These are phyloP conservation scores for Tephrocybe rancida DNA, from an alignment of 768 basidiomycete genomes.

Conservation along the genomic window DNA sequence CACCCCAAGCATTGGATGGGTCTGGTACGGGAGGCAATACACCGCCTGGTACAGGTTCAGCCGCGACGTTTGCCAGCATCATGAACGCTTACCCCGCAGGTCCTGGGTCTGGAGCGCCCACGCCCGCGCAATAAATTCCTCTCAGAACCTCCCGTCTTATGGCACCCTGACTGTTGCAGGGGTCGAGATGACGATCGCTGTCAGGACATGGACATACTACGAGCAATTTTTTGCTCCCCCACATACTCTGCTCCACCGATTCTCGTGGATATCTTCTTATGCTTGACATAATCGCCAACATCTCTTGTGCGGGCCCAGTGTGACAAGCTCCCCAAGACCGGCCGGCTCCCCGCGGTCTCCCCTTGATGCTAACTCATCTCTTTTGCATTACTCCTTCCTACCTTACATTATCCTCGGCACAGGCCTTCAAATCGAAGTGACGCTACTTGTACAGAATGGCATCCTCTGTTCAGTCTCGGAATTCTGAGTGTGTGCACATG, in stretches of 20 bases:
- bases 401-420: neutral
- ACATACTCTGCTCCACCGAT: too few species aligned
- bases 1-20: constrained; percentile 3
- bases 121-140: constrained; percentile 13
- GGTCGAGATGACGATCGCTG: too few species aligned
- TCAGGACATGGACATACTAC: too few species aligned
- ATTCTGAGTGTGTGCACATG: neutral
- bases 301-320: too few species aligned
- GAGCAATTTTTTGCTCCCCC: too few species aligned
- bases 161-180: neutral
- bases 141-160: neutral
- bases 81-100: constrained; percentile 66
- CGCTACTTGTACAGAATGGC: neutral
- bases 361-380: constrained; percentile 4
- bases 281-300: too few species aligned
- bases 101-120: constrained; percentile 8
- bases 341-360: neutral
- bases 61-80: constrained; percentile 64
- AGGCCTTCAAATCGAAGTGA: constrained; percentile 1
- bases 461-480: neutral
- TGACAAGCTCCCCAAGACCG: neutral
- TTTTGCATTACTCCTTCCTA: neutral
- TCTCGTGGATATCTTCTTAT: too few species aligned
- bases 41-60: constrained; percentile 22
- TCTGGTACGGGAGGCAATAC: neutral